Conservation (phyloP, 108 stramenopile species). For the Skeletonema marinoi region DNA sequence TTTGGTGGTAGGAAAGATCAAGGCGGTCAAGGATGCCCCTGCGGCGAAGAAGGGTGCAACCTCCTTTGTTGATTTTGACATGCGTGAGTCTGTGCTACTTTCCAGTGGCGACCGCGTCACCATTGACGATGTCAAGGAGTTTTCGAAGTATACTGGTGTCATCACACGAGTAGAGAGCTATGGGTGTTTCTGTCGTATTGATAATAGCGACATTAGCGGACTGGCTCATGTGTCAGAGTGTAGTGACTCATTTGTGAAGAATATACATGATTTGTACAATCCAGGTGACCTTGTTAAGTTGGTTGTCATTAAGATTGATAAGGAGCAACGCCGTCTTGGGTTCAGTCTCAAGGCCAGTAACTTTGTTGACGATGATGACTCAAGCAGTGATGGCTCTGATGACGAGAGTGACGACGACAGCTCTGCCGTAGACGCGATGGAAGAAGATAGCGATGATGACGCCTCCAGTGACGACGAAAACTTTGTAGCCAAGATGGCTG, state of each 20-base stretch:
- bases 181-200: conserved; percentile 92
- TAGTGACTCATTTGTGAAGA: conserved; percentile 82
- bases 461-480: conserved; percentile 59
- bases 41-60: conserved; percentile 24
- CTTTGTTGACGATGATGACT: conserved; percentile 76
- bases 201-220: conserved; percentile 87
- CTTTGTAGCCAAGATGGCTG: conserved; percentile 72
- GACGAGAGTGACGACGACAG: conserved; percentile 15
- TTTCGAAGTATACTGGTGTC: conserved; percentile 83
- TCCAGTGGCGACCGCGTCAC: conserved; percentile 58
- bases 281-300: conserved; percentile 95
- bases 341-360: conserved; percentile 94
- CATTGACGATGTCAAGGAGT: conserved; percentile 76
- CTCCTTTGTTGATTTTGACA: conserved; percentile 68
- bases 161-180: conserved; percentile 87
- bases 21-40: conserved; percentile 42
- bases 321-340: conserved; percentile 62
- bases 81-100: conserved; percentile 80
- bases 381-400: conserved; percentile 63
- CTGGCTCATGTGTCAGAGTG: conserved; percentile 92
- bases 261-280: conserved; percentile 77
- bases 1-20: conserved; percentile 91
- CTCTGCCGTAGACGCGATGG: conserved; percentile 29
- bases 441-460: conserved; percentile 45
- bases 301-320: conserved; percentile 84